Evolutionary conservation across 2,329 filamentous ascomycete genomes (phyloP), one percentile per base, ranked within the genome.

Genomic region (Fusarium pseudoanthophilum): DNA sequence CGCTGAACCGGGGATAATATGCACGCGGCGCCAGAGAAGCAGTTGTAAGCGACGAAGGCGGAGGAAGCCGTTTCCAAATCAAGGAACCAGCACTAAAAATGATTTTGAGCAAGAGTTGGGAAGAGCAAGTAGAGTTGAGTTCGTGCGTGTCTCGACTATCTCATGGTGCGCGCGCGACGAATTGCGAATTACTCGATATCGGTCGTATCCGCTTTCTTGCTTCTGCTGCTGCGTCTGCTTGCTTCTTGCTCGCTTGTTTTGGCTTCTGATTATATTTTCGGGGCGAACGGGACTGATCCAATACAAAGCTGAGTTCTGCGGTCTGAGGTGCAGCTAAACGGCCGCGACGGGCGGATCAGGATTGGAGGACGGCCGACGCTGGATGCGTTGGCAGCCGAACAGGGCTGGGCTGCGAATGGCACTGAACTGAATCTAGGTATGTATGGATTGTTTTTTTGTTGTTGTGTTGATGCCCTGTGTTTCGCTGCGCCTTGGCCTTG

Each of bases 151-250:
- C 78, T 82, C 79, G 79, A 77, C 72, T 82, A 82, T 84, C 81
- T 82, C 86, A 87, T 87, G 79, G 79, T 84, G 83, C 77, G 79
- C 78, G 80, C 77, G 70, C 67, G 49, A 75, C 71, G 74, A 72
- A 71, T 66, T 80, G 80, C 75, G 74, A 79, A 56, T 79, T 80
- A 78, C 78, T 80, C 80, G 79, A 79, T 80, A 70, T 78, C 69
- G 76, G 72, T 74, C 72, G 73, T 75, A 60, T 58, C 65, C 65
- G 67, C 67, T 69, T 67, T 56, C 70, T 70, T 67, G 67, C 71
- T 72, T 56, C 63, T 58, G 32, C 20, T 48, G 32, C 36, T 58
- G 51, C 34, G 24, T 55, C 34, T 67, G 34, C 34, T 67, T 78
- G 73, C 72, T 74, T 73, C 71, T 72, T 39, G 49, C 58, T 65